These are phyloP conservation scores for Boletus patriciae DNA, from an alignment of 768 basidiomycete genomes.

Conservation along the genomic window DNA sequence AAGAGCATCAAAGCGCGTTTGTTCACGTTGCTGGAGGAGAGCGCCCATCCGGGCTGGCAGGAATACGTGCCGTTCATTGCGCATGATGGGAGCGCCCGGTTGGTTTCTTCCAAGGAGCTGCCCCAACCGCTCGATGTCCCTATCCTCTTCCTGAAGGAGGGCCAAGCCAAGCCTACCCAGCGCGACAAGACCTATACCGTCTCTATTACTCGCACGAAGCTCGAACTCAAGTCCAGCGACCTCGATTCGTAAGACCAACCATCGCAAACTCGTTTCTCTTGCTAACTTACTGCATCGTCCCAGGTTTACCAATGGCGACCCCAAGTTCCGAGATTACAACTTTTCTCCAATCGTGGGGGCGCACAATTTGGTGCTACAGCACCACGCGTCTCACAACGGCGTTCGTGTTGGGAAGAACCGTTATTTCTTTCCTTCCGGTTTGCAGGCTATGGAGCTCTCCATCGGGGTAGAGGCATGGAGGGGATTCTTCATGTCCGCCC, in stretches of 20 bases:
- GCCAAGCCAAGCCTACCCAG: conserved; percentile 33
- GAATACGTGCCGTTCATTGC: conserved; percentile 34
- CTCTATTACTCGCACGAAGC: no score
- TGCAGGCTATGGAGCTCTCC: conserved; percentile 28
- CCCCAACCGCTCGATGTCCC: conserved; percentile 37
- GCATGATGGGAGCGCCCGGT: conserved; percentile 43
- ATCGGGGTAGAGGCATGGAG: conserved; percentile 44
- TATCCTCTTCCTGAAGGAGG: conserved; percentile 43
- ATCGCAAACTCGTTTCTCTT: neutral
- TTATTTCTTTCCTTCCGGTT: conserved; percentile 47
- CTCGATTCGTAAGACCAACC: conserved; percentile 35
- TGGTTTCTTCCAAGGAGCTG: conserved; percentile 42
- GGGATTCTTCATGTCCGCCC: conserved; percentile 53
- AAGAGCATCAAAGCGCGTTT: conserved; percentile 42
- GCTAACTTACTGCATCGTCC: neutral
- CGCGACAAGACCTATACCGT: conserved; percentile 40
- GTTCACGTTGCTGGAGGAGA: conserved; percentile 44
- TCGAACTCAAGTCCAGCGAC: conserved; percentile 29
- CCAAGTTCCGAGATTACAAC: conserved; percentile 40
- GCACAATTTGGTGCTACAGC: conserved; percentile 47
- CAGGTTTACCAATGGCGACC: conserved; percentile 43
- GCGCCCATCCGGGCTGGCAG: conserved; percentile 37
- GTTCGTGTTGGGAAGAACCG: conserved; percentile 51
- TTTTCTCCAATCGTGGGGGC: conserved; percentile 45
- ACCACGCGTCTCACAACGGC: conserved; percentile 44